phyloP scores from a whole-genome alignment of 768 basidiomycete species.

The Brasilioporus rufonigricans region DNA sequence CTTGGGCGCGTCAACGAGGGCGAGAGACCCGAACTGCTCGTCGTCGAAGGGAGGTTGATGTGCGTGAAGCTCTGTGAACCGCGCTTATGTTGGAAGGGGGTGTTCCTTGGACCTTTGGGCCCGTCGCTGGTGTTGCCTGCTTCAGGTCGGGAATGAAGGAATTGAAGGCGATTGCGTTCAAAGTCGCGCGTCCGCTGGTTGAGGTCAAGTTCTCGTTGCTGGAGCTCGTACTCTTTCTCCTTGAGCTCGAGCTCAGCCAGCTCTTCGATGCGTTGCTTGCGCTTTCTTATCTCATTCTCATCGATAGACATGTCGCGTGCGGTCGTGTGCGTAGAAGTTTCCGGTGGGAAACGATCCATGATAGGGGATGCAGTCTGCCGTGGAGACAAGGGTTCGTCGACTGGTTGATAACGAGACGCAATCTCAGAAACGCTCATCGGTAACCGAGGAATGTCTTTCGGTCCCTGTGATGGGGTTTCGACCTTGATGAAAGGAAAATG shows the following conservation, averaged over 20 bases:
- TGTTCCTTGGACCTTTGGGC: conserved; percentile 26
- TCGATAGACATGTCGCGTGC: conserved; percentile 19
- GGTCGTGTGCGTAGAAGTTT: conserved; percentile 19
- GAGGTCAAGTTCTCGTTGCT: conserved; percentile 54
- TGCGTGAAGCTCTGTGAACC: conserved; percentile 31
- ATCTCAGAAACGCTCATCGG: conserved; percentile 63
- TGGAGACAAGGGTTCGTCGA: conserved; percentile 43
- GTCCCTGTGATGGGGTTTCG: conserved; percentile 50
- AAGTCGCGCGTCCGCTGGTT: conserved; percentile 52
- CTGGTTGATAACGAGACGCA: conserved; percentile 58
- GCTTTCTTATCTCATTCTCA: conserved; percentile 29
- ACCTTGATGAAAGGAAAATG: conserved; percentile 30
- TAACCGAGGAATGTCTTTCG: conserved; percentile 60
- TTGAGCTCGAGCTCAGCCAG: conserved; percentile 50
- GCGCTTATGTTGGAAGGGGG: conserved; percentile 27
- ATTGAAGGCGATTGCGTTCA: conserved; percentile 50
- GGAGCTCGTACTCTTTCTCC: conserved; percentile 54
- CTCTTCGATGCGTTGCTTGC: conserved; percentile 47
- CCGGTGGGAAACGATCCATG: conserved; percentile 25
- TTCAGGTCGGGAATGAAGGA: conserved; percentile 35
- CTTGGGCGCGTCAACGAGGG: conserved; percentile 14
- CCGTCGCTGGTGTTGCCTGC: conserved; percentile 28
- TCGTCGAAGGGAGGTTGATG: conserved; percentile 17
- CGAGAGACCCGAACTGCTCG: conserved; percentile 8
- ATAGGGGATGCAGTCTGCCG: conserved; percentile 37